These are phyloP conservation scores for Penicillium thymicola DNA, from an alignment of 2,329 filamentous ascomycete species.

Conservation along the genomic window DNA sequence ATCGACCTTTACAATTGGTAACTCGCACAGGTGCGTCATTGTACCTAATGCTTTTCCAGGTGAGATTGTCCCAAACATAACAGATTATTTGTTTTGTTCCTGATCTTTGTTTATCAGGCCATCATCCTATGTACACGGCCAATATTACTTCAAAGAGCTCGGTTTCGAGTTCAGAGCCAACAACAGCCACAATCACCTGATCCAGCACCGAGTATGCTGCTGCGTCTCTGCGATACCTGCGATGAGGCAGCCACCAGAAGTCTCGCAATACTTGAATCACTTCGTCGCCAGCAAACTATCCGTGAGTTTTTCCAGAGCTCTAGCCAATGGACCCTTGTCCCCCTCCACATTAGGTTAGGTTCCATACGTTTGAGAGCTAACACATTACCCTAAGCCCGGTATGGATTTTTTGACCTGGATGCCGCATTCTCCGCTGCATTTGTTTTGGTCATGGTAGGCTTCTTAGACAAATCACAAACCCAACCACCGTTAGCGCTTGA, in stretches of 20 bases:
- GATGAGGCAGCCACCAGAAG: constrained; percentile 21
- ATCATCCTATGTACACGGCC: constrained; percentile 23
- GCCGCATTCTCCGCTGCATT: constrained; percentile 25
- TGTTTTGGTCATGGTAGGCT: constrained; percentile 21
- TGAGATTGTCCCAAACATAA: background rate
- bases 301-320: constrained; percentile 7
- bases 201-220: constrained; percentile 5
- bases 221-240: constrained; percentile 20
- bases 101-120: constrained; percentile 5
- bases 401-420: constrained; percentile 24
- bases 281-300: constrained; percentile 16
- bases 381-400: constrained; percentile 3
- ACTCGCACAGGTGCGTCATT: constrained; percentile 23
- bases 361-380: background rate
- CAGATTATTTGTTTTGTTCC: background rate
- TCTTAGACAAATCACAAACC: constrained; percentile 9
- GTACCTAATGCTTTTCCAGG: constrained; percentile 23
- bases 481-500: constrained; percentile 11
- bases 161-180: constrained; percentile 11
- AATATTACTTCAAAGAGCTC: constrained; percentile 18
- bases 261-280: constrained; percentile 16
- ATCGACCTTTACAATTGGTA: constrained; percentile 11
- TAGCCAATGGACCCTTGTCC: too few species aligned
- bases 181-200: background rate
- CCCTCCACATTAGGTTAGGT: too few species aligned